Base-by-base conservation (phyloP, 352 stramenopile species). In the Phytophthora chlamydospora region DNA sequence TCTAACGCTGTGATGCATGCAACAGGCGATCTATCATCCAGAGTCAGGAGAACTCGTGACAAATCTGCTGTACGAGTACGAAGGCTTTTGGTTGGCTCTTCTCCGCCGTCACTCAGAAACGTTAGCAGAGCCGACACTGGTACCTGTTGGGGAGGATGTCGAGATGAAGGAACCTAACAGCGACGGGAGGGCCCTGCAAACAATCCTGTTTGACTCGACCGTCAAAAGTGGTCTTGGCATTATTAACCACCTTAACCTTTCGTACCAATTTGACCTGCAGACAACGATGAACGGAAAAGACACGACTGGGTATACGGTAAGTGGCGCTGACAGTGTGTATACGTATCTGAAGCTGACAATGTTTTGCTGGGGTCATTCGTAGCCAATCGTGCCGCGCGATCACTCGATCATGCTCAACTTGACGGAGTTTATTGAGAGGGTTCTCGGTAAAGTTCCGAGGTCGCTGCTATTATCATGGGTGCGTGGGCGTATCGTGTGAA, bases 391-490 rank as follows among this genome's bases (percentile, higher is more conserved):
- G 2, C 66, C 80, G 35, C 79, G 83, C 31, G 86, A 95, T 52
- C 86, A 95, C 58, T 87, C 80, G 0, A 92, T 93, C 36, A 80
- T 93, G 73, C 66, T 93, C 11, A 95, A 92, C 53, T 49, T 91
- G 33, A 89, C 83, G 6, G 84, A 92, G 54, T 90, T 93, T 60
- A 43, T 88, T 27, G 81, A 91, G 40, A 65, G 83, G 43, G 47
- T 89, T 4, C 16, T 89, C 3, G 68, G 70, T 14, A 75, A 72
- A 38, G 21, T 87, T 0, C 47, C 66, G 8, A 58, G 42, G 21
- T 38, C 46, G 4, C 45, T 58, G 1, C 43, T 90, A 7, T 44
- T 56, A 34, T 58, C 72, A 24, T 93, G 83, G 81, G 83, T 91
- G 74, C 36, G 74, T 71, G 58, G 12, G 17, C 64, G 3, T 33